Percentiles rank a stretch among this genome's conserved stretches.
phyloP scores from a whole-genome alignment of 345 rosid species.

The Ceriops zippeliana region DNA sequence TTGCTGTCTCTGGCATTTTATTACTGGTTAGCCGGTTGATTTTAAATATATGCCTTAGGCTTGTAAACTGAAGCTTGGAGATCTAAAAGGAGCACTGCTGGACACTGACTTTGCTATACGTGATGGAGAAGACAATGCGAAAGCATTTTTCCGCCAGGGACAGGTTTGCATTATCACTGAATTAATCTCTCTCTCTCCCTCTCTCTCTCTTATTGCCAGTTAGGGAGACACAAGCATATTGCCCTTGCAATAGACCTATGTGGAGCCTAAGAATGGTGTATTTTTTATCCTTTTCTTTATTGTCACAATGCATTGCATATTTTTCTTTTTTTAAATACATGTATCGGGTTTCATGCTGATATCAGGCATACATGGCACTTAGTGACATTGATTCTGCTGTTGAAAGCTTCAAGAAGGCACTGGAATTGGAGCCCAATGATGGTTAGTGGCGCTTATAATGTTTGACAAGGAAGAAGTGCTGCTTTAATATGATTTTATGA shows the following conservation, averaged over 20 bases:
- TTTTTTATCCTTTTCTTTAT: neutral
- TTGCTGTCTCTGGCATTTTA: neutral
- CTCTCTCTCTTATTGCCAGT: neutral
- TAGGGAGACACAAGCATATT: no score
- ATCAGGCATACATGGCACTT: slow-evolving; percentile 76
- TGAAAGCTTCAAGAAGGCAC: slow-evolving; percentile 77
- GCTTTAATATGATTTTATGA: neutral
- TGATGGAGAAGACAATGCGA: slow-evolving; percentile 72
- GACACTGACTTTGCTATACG: slow-evolving; percentile 83
- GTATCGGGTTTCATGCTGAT: neutral
- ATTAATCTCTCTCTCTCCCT: neutral
- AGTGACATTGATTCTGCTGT: slow-evolving; percentile 84
- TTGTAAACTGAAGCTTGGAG: slow-evolving; percentile 78
- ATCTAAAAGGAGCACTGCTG: slow-evolving; percentile 74
- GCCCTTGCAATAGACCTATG: no score
- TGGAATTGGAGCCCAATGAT: slow-evolving; percentile 78
- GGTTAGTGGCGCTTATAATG: slow-evolving; percentile 34
- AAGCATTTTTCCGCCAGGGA: slow-evolving; percentile 91
- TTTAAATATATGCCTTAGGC: slow-evolving; percentile 42
- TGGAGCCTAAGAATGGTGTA: no score
- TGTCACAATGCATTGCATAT: no score
- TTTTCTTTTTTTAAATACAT: no score
- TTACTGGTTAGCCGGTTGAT: neutral
- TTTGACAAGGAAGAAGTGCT: neutral
- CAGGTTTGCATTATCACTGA: slow-evolving; percentile 48